Percentiles rank a stretch among this genome's conserved stretches.
These are phyloP conservation scores for Xylariaceae sp. DNA, from an alignment of 2,329 filamentous ascomycete species.

Conservation along the genomic window DNA sequence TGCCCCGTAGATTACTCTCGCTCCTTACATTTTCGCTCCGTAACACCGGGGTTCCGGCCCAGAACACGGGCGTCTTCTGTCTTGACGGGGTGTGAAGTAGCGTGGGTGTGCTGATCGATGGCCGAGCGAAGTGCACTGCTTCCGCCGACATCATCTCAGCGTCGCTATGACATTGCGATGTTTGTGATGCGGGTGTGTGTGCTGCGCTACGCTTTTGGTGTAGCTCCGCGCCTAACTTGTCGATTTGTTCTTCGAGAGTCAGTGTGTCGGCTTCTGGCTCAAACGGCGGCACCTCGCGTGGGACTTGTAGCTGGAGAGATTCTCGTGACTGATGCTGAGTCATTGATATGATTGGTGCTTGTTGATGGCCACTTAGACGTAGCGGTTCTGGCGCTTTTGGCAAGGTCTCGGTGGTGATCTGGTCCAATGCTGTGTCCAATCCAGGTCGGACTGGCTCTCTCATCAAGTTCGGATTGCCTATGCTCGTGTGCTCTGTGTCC, in stretches of 20 bases:
- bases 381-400: conserved; percentile 6
- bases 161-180: conserved; percentile 32
- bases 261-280: neutral
- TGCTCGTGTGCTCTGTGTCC: conserved; percentile 1
- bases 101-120: conserved; percentile 9
- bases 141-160: conserved; percentile 37
- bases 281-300: neutral
- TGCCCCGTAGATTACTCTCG: neutral
- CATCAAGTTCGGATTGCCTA: conserved; percentile 6
- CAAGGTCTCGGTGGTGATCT: conserved; percentile 10
- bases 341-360: neutral
- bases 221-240: conserved; percentile 11
- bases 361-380: conserved; percentile 3
- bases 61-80: too few relatives aligned
- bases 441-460: conserved; percentile 22
- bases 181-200: conserved; percentile 9
- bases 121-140: conserved; percentile 36
- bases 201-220: conserved; percentile 13
- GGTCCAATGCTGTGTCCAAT: conserved; percentile 23
- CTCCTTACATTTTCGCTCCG: neutral
- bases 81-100: conserved; percentile 11
- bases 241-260: conserved; percentile 11
- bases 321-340: neutral
- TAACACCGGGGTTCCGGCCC: too few relatives aligned
- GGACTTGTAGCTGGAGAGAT: neutral